Base-by-base conservation (phyloP, 2,329 filamentous ascomycete genomes). In the Aspergillus texensis region DNA sequence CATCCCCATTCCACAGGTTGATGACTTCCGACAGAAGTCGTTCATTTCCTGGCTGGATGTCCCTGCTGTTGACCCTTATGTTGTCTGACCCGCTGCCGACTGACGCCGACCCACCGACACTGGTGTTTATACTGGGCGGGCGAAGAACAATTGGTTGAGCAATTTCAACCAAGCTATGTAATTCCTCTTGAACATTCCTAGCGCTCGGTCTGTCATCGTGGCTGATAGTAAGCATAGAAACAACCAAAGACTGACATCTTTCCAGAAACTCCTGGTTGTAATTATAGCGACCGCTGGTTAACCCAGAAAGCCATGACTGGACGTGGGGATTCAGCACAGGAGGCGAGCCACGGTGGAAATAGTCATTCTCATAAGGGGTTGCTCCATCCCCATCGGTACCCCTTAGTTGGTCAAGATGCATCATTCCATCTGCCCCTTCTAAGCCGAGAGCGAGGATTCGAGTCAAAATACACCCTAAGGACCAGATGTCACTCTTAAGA, bases 401-500 rank as follows among this genome's bases (percentile, higher is more conserved):
- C 4, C 65, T 58, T 11, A 6, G 50, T 1, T 41, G 6, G 30
- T 68, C 67, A 6, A 68, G 34, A 0, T 43, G 24, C 19, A 26
- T 34, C 43, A 68, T 41, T 16, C 46, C 60, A 3, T 54, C 14
- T 3, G 24, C 12, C 2, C 63, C 65, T 11, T 60, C 62, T 10
- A 71, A 43, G 2, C 60, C 67, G 14, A 65, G 62, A 4, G 67
- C 63, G 6, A 70, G 62, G 11, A 70, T 28, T 6, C 65, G 62
- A 19, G 63, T 62, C 26, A 71, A 28, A 39, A 71, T 70, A 41
- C 69, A 70, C 2, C 67, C 69, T 28, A 70, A 58, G 2, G 69
- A 71, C 69, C 68, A 71, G 19, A 71, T 56, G 45, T 71, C 69
- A 21, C 65, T 70, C 24, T 58, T 53, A 5, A 52, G 62, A 4